phyloP scores from a whole-genome alignment of 148 eudicot genomes.

The Camellia lanceoleosa region DNA sequence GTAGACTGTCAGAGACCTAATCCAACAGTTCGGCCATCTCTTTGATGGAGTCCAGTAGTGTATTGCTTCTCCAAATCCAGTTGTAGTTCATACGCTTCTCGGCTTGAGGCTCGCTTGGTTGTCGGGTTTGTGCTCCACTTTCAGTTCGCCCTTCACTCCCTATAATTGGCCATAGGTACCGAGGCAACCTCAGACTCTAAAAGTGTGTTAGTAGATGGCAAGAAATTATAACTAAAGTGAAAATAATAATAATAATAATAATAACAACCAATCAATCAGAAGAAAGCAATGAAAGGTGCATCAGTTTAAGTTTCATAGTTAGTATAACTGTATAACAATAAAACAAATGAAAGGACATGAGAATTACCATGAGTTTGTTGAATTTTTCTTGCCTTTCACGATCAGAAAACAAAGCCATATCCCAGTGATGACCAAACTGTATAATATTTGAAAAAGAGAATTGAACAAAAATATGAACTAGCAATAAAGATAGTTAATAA shows the following conservation, averaged over 20 bases:
- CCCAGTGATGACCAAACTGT: slow-evolving; percentile 85
- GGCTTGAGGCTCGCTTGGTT: slow-evolving; percentile 40
- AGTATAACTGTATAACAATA: not conserved
- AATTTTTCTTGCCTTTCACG: slow-evolving; percentile 94
- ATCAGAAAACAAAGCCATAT: slow-evolving; percentile 66
- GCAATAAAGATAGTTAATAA: slow-evolving; percentile 15
- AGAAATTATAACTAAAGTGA: not conserved
- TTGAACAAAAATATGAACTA: slow-evolving; percentile 16
- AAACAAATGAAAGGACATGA: slow-evolving; percentile 4
- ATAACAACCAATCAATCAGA: not conserved
- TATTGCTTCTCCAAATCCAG: slow-evolving; percentile 90
- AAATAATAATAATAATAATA: not conserved
- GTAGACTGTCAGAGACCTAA: not conserved
- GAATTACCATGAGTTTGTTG: slow-evolving; percentile 97
- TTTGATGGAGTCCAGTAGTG: slow-evolving; percentile 84
- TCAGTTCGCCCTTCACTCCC: slow-evolving; percentile 90
- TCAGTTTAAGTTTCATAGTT: not conserved
- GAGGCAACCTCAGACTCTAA: slow-evolving; percentile 99
- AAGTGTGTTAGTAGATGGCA: slow-evolving; percentile 74
- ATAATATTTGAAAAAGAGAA: slow-evolving; percentile 15
- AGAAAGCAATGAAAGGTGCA: not conserved
- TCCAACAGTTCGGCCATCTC: slow-evolving; percentile 74
- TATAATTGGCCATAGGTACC: slow-evolving; percentile 96
- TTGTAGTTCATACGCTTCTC: slow-evolving; percentile 80
- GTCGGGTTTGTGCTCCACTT: slow-evolving; percentile 42